Base-by-base conservation (phyloP, 225 moss, liverwort and hornwort species). In the Sphagnum tenellum region DNA sequence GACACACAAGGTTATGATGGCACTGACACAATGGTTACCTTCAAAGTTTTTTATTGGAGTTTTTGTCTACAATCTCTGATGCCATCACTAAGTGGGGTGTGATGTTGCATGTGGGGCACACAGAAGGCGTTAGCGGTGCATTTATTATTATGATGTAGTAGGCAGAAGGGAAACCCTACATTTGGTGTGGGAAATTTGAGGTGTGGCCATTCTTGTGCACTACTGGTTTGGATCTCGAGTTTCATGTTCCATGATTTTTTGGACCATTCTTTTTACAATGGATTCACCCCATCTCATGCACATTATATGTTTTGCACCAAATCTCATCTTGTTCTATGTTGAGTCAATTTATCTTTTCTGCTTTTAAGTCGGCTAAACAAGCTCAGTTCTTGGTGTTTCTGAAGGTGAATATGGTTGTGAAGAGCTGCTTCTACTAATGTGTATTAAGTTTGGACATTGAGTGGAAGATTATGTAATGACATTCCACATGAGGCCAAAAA, bases 111-210 rank as follows among this genome's bases (percentile, higher is more conserved):
- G 76, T 70, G 74, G 80, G 76, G 80, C 71, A 71, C 69, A 71
- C 80, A 81, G 80, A 81, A 81, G 80, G 80, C 80, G 80, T 77
- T 81, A 81, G 80, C 69, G 68, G 80, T 68, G 71, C 68, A 69
- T 74, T 59, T 47, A 69, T 69, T 62, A 63, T 68, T 58, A 59
- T 70, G 67, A 60, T 70, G 13, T 73, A 73, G 70, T 76, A 73
- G 67, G 63, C 63, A 46, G 63, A 60, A 61, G 50, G 67, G 76
- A 71, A 70, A 70, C 62, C 58, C 50, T 64, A 73, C 64, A 64
- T 70, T 63, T 64, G 73, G 70, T 67, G 67, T 50, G n/a, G 2
- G 65, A 13, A 59, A 59, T 60, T 69, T 63, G 66, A 67, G 46
- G 61, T 60, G 74, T 74, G 55, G 70, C 9, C 2, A 6, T 57